Conservation (phyloP, 2,329 filamentous ascomycete genomes). For the Coleophoma crateriformis region DNA sequence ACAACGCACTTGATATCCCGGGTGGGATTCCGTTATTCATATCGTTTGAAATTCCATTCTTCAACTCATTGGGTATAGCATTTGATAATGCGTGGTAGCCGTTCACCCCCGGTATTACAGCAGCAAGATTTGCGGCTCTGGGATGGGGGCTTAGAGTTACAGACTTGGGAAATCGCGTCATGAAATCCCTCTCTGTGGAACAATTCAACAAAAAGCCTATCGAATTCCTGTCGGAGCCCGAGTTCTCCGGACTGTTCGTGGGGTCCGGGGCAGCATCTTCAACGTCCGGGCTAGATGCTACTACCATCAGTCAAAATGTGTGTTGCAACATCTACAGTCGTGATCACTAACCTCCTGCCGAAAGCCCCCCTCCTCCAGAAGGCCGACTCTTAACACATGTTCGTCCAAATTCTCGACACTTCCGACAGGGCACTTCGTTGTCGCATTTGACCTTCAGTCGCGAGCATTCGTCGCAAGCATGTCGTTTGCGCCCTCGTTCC, state of each 20-base stretch:
- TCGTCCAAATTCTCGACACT: constrained; percentile 26
- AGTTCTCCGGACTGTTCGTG: constrained; percentile 15
- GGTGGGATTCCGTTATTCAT: too few species aligned
- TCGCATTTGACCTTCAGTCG: constrained; percentile 28
- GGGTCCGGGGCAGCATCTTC: constrained; percentile 18
- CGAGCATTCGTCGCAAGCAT: constrained; percentile 27
- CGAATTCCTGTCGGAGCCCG: constrained; percentile 23
- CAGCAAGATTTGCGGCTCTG: constrained; percentile 7
- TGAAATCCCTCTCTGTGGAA: constrained; percentile 21
- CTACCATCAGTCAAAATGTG: too few species aligned
- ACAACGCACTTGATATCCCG: too few species aligned
- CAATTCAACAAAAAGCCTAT: constrained; percentile 26
- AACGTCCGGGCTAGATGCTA: constrained; percentile 5
- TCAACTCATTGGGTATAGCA: constrained; percentile 1
- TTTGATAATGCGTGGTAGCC: constrained; percentile 1
- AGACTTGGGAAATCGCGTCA: constrained; percentile 21
- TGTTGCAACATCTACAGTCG: too few species aligned
- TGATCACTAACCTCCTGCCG: not conserved
- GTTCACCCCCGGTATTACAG: constrained; percentile 1
- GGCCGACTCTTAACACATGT: constrained; percentile 21
- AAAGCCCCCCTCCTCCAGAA: constrained; percentile 7
- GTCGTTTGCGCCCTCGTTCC: constrained; percentile 26
- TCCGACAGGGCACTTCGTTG: constrained; percentile 24
- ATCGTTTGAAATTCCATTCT: constrained; percentile 3
- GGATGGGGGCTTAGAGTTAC: constrained; percentile 15